Evolutionary conservation across 2,329 filamentous ascomycete genomes (phyloP), one percentile per base, ranked within the genome.

Genomic region (Clonostachys sp.): DNA sequence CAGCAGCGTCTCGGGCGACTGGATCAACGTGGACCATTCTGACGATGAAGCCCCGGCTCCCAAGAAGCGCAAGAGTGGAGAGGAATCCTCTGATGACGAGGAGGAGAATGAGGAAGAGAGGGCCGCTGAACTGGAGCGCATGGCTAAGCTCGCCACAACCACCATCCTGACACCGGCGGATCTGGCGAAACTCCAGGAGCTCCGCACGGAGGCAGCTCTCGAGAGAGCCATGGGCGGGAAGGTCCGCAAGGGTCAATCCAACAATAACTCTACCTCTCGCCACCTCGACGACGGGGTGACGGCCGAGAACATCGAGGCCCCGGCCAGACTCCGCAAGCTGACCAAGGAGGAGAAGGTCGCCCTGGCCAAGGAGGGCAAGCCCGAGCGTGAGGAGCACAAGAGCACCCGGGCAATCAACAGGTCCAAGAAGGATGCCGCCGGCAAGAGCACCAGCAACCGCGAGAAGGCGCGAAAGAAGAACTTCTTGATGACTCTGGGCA

Each of bases 401-500:
- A 88, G 83, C 53, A 94, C 89, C 46, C 84, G 89, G 53, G 91
- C 91, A 14, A 84, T 89, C 62, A 79, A 88, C 59, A 89, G 90
- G 76, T 83, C 89, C 64, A 89, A 91, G 77, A 95, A 95, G 80
- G 83, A 86, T 59, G 78, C 83, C 3, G 82, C 91, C 70, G 94
- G 94, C 60, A 97, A 97, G 83, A 95, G 89, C 64, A 91, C 90
- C 36, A 97, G 92, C 55, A 99, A 99, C 71, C 89, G 88, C 73
- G 94, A 99, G 75, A 99, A 99, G 81, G 83, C 88, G 40, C 78
- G 92, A 57, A 90, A 89, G 79, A 99, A 99, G 87, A 99, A 99
- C 68, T 95, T 99, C 71, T 65, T 99, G 59, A 99, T 99, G 94
- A 97, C 92, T 38, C 71, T 99, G 50, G 89, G 92, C 50, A 97